phyloP scores from a whole-genome alignment of 306 rosid genomes.

The Urtica urens region DNA sequence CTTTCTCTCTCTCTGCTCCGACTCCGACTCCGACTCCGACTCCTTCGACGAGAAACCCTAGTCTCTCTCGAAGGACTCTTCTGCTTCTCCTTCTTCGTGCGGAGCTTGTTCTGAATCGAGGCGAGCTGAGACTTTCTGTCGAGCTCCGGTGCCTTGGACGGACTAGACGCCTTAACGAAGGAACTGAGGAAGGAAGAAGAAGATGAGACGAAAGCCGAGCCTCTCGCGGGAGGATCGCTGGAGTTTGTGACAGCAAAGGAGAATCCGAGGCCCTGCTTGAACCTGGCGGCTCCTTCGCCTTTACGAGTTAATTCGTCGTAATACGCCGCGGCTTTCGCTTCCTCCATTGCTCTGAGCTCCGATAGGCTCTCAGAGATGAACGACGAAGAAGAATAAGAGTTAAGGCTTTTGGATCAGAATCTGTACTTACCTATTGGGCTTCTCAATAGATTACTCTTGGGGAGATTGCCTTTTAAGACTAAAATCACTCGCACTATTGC shows the following conservation, averaged over 20 bases:
- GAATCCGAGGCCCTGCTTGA: slow-evolving; percentile 85
- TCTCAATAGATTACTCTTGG: too few species aligned
- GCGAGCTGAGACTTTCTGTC: slow-evolving; percentile 47
- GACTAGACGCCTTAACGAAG: slow-evolving; percentile 74
- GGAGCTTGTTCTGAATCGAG: slow-evolving; percentile 71
- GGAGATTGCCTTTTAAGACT: too few species aligned
- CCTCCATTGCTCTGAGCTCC: slow-evolving; percentile 44
- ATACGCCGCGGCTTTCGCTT: slow-evolving; percentile 83
- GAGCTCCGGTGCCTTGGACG: slow-evolving; percentile 29
- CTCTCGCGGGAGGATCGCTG: slow-evolving; percentile 31
- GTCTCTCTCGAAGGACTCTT: slow-evolving; percentile 13
- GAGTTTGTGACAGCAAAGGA: slow-evolving; percentile 31
- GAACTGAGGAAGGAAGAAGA: slow-evolving; percentile 65
- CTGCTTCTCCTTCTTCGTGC: slow-evolving; percentile 24
- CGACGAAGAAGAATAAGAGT: not conserved
- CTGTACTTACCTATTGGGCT: not conserved
- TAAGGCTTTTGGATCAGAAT: not conserved
- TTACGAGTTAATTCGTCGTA: slow-evolving; percentile 74
- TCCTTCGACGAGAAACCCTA: slow-evolving; percentile 44
- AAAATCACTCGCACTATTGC: too few species aligned
- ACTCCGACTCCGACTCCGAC: slow-evolving; percentile 25
- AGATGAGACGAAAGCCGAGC: slow-evolving; percentile 31
- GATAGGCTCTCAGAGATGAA: slow-evolving; percentile 2
- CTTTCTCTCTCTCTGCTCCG: slow-evolving; percentile 20
- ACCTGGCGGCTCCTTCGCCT: slow-evolving; percentile 81